phyloP scores from a whole-genome alignment of 495 filamentous ascomycete genomes.

The Umbilicaria muhlenbergii region DNA sequence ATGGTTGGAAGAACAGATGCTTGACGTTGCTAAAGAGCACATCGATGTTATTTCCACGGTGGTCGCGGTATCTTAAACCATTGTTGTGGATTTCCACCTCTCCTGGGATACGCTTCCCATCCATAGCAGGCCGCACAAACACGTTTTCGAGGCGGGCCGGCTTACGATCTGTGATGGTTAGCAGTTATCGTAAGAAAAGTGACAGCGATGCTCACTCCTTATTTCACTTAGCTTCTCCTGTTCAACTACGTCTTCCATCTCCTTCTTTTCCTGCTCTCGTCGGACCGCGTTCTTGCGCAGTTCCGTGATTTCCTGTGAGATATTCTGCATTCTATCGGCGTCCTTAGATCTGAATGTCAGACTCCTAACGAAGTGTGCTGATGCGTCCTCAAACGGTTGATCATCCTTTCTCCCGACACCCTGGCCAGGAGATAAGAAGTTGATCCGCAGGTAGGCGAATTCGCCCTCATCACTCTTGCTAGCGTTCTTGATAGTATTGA shows the following conservation, averaged over 20 bases:
- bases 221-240: constrained; percentile 94
- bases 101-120: constrained; percentile 89
- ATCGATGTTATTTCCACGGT: constrained; percentile 50
- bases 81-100: constrained; percentile 97
- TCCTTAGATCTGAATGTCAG: constrained; percentile 88
- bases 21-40: constrained; percentile 97
- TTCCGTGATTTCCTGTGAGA: constrained; percentile 79
- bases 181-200: constrained; percentile 3
- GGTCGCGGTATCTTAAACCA: constrained; percentile 83
- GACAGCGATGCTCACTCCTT: constrained; percentile 41
- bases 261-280: constrained; percentile 95
- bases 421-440: constrained; percentile 93
- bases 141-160: constrained; percentile 77
- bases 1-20: constrained; percentile 97
- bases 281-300: constrained; percentile 83
- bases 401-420: constrained; percentile 97
- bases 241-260: constrained; percentile 99
- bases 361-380: constrained; percentile 88
- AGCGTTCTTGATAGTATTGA: constrained; percentile 96
- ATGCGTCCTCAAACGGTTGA: constrained; percentile 92
- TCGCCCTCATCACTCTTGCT: constrained; percentile 92
- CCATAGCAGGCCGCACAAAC: constrained; percentile 83
- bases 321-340: constrained; percentile 69
- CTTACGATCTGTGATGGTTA: constrained; percentile 54
- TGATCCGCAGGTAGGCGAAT: constrained; percentile 86